Percentiles rank a stretch among this genome's conserved stretches.
phyloP scores from a whole-genome alignment of 2,329 filamentous ascomycete genomes.

The Phaeosphaeriaceae sp. region DNA sequence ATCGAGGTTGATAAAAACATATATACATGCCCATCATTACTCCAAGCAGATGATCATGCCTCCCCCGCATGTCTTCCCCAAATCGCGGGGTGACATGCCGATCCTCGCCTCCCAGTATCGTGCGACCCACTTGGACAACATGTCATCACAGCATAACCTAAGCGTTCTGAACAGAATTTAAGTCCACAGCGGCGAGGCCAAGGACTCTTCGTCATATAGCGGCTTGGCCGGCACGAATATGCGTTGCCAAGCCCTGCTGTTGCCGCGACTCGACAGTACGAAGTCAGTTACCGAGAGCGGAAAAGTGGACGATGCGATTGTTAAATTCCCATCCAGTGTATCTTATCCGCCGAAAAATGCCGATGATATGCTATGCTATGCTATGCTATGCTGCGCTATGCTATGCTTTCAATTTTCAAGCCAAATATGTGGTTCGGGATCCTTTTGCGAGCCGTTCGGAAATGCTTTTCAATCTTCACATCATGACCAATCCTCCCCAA shows the following conservation, averaged over 20 bases:
- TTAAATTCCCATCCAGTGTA: background rate
- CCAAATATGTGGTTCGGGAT: background rate
- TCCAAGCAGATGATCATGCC: background rate
- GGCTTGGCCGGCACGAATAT: conserved; percentile 2
- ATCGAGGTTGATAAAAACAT: background rate
- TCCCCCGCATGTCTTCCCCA: conserved; percentile 9
- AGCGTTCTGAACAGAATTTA: background rate
- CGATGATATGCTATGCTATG: background rate
- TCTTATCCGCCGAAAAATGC: conserved; percentile 4
- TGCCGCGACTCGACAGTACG: background rate
- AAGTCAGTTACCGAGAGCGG: conserved; percentile 1
- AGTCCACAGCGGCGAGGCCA: background rate
- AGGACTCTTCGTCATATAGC: background rate
- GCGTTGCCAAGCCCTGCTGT: background rate
- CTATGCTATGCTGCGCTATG: conserved; percentile 11
- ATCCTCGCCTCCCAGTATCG: background rate
- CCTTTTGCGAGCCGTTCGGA: background rate
- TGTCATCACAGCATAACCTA: background rate
- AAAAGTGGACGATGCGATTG: background rate
- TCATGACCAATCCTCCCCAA: background rate
- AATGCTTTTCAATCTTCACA: background rate
- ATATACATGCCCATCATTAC: background rate
- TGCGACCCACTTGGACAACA: background rate
- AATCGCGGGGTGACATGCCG: conserved; percentile 11
- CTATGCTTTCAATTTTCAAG: conserved; percentile 11